Evolutionary conservation across 2,329 filamentous ascomycete species (phyloP), one percentile per base, ranked within the genome.

Genomic region (Thelonectria rubi): DNA sequence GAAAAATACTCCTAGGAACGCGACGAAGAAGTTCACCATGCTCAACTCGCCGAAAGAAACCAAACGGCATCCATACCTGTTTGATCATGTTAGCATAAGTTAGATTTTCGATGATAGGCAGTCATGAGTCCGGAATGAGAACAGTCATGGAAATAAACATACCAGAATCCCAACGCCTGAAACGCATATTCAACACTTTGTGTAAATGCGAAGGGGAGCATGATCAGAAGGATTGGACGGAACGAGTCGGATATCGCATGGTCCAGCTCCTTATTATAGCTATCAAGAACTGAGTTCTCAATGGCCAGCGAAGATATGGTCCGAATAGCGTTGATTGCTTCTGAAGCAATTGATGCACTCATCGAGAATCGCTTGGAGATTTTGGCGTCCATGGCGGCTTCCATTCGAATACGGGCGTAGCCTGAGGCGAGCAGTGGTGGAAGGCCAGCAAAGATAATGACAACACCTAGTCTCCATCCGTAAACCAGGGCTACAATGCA

Each of bases 1-100:
- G 61, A 78, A 82, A 40, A 82, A 78, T 3, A 84, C 77, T 2
- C 76, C 78, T 74, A 84, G 79, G 59, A 84, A 84, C 3, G 82
- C 76, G 20, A 85, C 77, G 53, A 84, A 84, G 65, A 85, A 84
- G 3, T 80, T 83, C 59, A 85, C 76, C 65, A 81, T 84, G 0
- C 72, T 70, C 73, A 68, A 55, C 0, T 68, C 72, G 3, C 26
- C 26, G 26, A 30, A 30, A 30, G 26, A 30, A 5, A 30, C 26
- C 26, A 30, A 78, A 58, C 0, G 78, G 65, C 4, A 70, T 70
- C n/a, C 72, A 76, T 12, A 76, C 77, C 53, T 75, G 78, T 59
- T 59, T 65, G 10, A 34, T 37, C 26, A 11, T 18, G 42, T 46
- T 10, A 30, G 26, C 26, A 30, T n/a, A n/a, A n/a, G n/a, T n/a